Base-by-base conservation (phyloP, 257 asterid species). In the Gardenia jasminoides region DNA sequence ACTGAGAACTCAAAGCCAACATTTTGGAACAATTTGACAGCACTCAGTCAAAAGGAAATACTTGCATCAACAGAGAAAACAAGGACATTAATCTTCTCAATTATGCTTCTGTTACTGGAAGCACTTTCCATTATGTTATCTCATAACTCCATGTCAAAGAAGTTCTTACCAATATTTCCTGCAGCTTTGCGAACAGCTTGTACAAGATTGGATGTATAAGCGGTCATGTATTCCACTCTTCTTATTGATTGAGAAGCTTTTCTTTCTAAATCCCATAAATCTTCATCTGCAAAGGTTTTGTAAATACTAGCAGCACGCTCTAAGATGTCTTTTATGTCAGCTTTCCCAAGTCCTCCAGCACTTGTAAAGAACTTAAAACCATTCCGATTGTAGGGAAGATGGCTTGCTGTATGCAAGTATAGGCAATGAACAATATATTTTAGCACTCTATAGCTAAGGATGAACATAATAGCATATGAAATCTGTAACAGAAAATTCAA, bases 381-480 rank as follows among this genome's bases (percentile, higher is more conserved):
- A 84, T 96, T 96, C 69, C 98, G 89, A 75, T 96, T 96, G 93
- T 87, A 93, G 62, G 99, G 98, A 82, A 96, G 99, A 88, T 96
- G 99, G 85, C 99, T 96, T 16, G 99, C 99, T 96, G 97, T 84
- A 78, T 71, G 75, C 81, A 84, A 74, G 43, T 48, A 78, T 30
- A 82, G 80, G 80, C 67, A 79, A 62, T 85, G 50, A 82, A 30
- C 75, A 82, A 50, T 56, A 44, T 26, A 72, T 54, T 69, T 59
- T 73, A 59, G 50, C 73, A 74, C 58, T 39, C 67, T 36, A 77
- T 59, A 66, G 59, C 52, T 33, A 19, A 15, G 66, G 13, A 24
- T 12, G 56, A 67, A 74, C 48, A 50, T 9, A 66, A 74, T 24
- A 9, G 39, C 26, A 43, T 24, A 30, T 12, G 17, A 26, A 67